Conservation (phyloP, 345 rosid genomes). For the Ailanthus altissimus region DNA sequence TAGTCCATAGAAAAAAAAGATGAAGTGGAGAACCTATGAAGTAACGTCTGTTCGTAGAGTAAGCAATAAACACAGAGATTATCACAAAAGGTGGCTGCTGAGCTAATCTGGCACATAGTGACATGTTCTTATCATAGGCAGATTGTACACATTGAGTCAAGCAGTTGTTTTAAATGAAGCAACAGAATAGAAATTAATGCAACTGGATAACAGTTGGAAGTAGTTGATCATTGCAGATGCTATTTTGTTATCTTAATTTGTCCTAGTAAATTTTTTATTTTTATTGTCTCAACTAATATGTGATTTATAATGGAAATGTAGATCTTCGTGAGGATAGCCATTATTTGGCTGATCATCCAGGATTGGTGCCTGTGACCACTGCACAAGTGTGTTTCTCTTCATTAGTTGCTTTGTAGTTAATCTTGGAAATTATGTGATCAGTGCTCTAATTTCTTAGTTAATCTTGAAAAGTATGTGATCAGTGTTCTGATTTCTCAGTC, state of each 20-base stretch:
- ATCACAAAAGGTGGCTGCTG: no score
- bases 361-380: conserved; percentile 85
- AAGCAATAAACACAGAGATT: no score
- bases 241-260: conserved; percentile 10
- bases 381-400: conserved; percentile 59
- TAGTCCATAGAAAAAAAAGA: no score
- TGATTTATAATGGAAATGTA: conserved; percentile 35
- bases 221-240: not conserved
- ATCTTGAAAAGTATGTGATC: conserved; percentile 7
- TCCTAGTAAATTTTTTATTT: conserved; percentile 5
- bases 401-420: not conserved
- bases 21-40: no score
- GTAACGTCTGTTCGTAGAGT: no score
- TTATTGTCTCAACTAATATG: conserved; percentile 19
- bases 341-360: conserved; percentile 96
- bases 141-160: no score
- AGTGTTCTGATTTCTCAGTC: conserved; percentile 8
- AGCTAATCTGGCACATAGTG: no score
- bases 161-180: no score
- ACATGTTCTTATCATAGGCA: no score
- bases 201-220: not conserved
- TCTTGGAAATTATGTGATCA: conserved; percentile 8
- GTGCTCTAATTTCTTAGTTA: conserved; percentile 6
- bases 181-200: no score
- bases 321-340: conserved; percentile 98